phyloP scores from a whole-genome alignment of 164 flowering plant species.

The Annona cherimola region DNA sequence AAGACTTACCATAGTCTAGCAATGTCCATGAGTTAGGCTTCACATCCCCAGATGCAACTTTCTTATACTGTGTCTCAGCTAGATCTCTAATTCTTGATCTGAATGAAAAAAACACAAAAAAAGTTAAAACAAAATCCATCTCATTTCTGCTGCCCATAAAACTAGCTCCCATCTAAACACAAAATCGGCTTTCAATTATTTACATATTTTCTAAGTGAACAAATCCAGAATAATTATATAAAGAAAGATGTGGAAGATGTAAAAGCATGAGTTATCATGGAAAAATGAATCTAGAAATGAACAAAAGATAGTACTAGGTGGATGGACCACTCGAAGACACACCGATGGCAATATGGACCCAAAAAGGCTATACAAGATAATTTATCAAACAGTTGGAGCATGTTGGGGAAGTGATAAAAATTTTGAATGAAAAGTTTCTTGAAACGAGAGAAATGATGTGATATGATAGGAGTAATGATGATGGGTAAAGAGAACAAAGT shows the following conservation, averaged over 20 bases:
- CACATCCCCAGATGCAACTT: constrained; percentile 61
- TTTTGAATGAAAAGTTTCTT: too few species aligned
- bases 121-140: not conserved
- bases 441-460: too few species aligned
- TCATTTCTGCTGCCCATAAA: not conserved
- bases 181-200: not conserved
- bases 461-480: too few species aligned
- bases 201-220: not conserved
- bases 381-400: too few species aligned
- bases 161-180: not conserved
- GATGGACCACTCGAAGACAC: too few species aligned
- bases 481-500: too few species aligned
- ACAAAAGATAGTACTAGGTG: too few species aligned
- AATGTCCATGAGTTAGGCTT: constrained; percentile 96
- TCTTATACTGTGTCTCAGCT: constrained; percentile 74
- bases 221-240: not conserved
- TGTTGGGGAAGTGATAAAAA: too few species aligned
- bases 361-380: too few species aligned
- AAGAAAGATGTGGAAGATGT: not conserved
- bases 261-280: not conserved
- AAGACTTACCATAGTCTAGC: constrained; percentile 75
- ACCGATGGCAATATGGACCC: too few species aligned
- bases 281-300: too few species aligned
- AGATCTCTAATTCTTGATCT: constrained; percentile 73
- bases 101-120: constrained; percentile 6